Base-by-base conservation (phyloP, 768 basidiomycete species). In the Phaeotremella skinneri region DNA sequence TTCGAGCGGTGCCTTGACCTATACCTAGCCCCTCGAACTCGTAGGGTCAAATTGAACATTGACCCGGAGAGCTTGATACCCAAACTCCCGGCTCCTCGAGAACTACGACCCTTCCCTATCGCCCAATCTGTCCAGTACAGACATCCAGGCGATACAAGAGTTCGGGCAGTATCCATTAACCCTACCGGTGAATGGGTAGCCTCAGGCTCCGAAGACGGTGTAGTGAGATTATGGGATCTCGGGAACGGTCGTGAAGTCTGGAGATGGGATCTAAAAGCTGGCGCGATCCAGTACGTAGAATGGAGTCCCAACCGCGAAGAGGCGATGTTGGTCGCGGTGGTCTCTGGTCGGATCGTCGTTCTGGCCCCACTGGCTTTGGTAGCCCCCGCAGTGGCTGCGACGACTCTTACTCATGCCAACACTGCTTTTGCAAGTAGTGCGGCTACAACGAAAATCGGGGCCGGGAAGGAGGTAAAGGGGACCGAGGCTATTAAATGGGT, bases 1-100 rank as follows among this genome's bases (percentile, higher is more conserved):
- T 98, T 98, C 78, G 85, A 83, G 69, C 86, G 96, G 21, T 92
- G 94, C 78, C 83, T 99, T 32, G 96, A 99, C 77, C 81, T 99
- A 20, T 99, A 99, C 74, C 85, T 99, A 45, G 96, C 96, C 2
- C 94, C 96, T 32, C 84, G 96, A 47, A 85, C 96, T 62, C 84
- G 82, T 53, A 70, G 70, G 45, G 78, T 79, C 39, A 91, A 90
- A 75, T 84, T 98, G 30, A 91, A 91, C 69, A 89, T 96, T 52
- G 90, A 98, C 70, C 92, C 94, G 0, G 84, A 86, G 64, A 88
- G 87, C 48, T 81, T 99, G 29, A 86, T 99, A 32, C 96, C 96
- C 21, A 93, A 96, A 78, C 81, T 99, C 7, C 96, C 96, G 1
- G 90, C 88, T 66, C 92, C 94, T 9, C 87, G 80, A 69, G 93